These are phyloP conservation scores for Sarocladium oryzae DNA, from an alignment of 2,329 filamentous ascomycete genomes.

Conservation along the genomic window DNA sequence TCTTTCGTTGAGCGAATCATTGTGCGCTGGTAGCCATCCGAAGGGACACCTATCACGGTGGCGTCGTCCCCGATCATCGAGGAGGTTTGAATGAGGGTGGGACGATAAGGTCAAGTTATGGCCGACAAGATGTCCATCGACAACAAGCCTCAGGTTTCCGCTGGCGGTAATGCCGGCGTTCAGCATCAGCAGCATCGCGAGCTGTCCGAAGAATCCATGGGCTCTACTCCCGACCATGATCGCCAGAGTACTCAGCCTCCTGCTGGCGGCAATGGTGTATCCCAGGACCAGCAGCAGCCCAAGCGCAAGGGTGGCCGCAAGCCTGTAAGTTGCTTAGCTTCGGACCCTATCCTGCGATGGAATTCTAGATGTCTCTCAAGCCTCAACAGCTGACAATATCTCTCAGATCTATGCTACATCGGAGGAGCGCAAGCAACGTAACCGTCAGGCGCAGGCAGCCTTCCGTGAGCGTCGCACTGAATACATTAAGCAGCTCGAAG, in stretches of 20 bases:
- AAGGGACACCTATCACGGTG: conserved; percentile 14
- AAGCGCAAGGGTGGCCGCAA: conserved; percentile 98
- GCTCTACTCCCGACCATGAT: conserved; percentile 54
- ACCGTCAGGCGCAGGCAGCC: conserved; percentile 92
- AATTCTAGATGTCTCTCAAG: no score
- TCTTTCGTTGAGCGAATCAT: conserved; percentile 13
- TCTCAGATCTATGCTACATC: conserved; percentile 93
- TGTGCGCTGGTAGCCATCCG: neutral
- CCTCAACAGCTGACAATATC: conserved; percentile 13
- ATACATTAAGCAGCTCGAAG: conserved; percentile 98
- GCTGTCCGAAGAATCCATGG: conserved; percentile 55
- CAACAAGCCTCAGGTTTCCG: conserved; percentile 38
- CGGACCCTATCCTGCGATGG: no score
- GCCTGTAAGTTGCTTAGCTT: conserved; percentile 66
- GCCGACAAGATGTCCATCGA: conserved; percentile 63
- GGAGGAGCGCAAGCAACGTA: conserved; percentile 95
- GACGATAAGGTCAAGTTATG: conserved; percentile 32
- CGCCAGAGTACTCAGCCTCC: conserved; percentile 21
- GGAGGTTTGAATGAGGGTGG: conserved; percentile 24
- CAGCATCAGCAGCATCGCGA: conserved; percentile 35
- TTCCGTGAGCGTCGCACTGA: conserved; percentile 95
- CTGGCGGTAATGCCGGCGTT: conserved; percentile 19
- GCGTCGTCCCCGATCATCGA: conserved; percentile 4
- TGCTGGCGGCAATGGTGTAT: conserved; percentile 20
- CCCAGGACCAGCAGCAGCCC: conserved; percentile 57